Evolutionary conservation across 305 asterid genomes (phyloP).

Genomic region (Fraxinus angustifolia): DNA sequence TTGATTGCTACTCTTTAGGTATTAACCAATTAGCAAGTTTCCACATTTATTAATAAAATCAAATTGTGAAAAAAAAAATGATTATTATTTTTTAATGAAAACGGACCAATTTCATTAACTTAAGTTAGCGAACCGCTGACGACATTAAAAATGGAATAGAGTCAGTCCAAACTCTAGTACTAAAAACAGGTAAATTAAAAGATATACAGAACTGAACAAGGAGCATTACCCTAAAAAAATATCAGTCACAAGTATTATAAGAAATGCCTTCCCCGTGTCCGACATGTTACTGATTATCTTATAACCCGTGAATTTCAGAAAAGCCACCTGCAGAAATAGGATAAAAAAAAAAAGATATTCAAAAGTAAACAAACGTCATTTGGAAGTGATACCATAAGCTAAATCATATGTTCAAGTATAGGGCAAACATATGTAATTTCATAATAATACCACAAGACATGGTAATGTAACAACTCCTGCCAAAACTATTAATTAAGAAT

Average conservation of each 20-base stretch:
- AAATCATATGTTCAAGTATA: neutral
- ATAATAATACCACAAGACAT: neutral
- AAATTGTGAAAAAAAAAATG: neutral
- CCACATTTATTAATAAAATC: neutral
- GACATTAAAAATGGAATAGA: neutral
- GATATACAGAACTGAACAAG: slow-evolving; percentile 1
- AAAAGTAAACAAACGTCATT: slow-evolving; percentile 7
- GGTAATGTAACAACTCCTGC: neutral
- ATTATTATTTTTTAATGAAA: neutral
- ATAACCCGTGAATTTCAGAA: slow-evolving; percentile 94
- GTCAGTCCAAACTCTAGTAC: neutral
- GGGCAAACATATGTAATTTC: neutral
- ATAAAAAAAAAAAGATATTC: slow-evolving; percentile 8
- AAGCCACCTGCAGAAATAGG: slow-evolving; percentile 60
- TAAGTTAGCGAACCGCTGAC: neutral
- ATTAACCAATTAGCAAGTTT: neutral
- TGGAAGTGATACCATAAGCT: slow-evolving; percentile 1
- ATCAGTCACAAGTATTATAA: slow-evolving; percentile 79
- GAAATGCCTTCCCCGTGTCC: slow-evolving; percentile 94
- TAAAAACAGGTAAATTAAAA: neutral
- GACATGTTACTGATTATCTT: slow-evolving; percentile 75
- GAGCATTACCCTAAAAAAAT: slow-evolving; percentile 75
- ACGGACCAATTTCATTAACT: neutral
- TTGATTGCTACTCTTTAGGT: slow-evolving; percentile 1
- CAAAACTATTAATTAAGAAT: neutral